phyloP scores from a whole-genome alignment of 1,139 yeast species.

The Geotrichum australiense region DNA sequence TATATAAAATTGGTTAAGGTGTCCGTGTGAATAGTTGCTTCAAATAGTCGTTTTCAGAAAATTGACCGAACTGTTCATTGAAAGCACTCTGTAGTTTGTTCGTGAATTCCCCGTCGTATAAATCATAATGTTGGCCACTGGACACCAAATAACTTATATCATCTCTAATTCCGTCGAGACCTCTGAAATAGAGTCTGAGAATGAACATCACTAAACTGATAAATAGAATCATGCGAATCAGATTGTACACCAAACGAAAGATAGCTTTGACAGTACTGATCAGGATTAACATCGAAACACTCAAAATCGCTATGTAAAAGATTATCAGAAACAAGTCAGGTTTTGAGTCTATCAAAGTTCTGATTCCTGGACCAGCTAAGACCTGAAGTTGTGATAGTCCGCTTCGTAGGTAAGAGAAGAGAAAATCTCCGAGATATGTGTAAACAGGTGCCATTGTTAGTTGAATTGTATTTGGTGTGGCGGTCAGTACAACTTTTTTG shows the following conservation, averaged over 20 bases:
- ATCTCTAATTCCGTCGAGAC: slow-evolving; percentile 22
- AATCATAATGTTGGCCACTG: slow-evolving; percentile 13
- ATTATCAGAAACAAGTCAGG: slow-evolving; percentile 27
- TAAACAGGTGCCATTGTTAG: slow-evolving; percentile 12
- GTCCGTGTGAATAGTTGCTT: too few species aligned
- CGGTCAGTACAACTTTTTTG: too few species aligned
- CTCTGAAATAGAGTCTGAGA: slow-evolving; percentile 25
- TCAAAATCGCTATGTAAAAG: slow-evolving; percentile 26
- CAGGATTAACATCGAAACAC: slow-evolving; percentile 28
- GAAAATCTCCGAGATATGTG: neutral
- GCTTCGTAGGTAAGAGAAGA: slow-evolving; percentile 4
- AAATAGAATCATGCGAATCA: slow-evolving; percentile 23
- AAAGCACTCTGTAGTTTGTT: slow-evolving; percentile 10
- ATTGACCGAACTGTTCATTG: slow-evolving; percentile 7
- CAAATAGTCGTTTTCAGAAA: neutral
- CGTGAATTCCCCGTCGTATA: slow-evolving; percentile 11
- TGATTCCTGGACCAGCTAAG: slow-evolving; percentile 18
- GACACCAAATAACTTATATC: slow-evolving; percentile 18
- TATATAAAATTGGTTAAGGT: too few species aligned
- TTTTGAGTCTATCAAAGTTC: slow-evolving; percentile 21
- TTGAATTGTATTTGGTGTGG: too few species aligned
- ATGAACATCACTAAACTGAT: slow-evolving; percentile 20
- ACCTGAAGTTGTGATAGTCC: slow-evolving; percentile 13
- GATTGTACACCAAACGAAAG: slow-evolving; percentile 24
- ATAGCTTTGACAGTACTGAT: slow-evolving; percentile 29